Evolutionary conservation across 2,329 filamentous ascomycete genomes (phyloP).

Genomic region (Penicillium digitatum): DNA sequence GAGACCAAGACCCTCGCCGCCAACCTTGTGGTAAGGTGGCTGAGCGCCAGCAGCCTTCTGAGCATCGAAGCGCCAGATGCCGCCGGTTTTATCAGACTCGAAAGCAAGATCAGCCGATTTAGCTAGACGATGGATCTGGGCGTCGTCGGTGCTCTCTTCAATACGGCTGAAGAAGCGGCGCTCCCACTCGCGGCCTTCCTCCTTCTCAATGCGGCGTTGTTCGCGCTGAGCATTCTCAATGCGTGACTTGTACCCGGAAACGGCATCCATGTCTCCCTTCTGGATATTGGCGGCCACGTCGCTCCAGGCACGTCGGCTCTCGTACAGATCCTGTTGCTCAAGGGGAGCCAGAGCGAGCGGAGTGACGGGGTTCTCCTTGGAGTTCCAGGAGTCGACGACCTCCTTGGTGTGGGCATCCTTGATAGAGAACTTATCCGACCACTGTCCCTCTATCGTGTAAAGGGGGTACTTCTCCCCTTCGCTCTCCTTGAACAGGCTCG

Average conservation of each 20-base stretch:
- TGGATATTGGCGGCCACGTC: slow-evolving; percentile 78
- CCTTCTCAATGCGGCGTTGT: slow-evolving; percentile 67
- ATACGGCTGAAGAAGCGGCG: slow-evolving; percentile 69
- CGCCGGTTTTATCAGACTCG: slow-evolving; percentile 64
- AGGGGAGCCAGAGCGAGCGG: slow-evolving; percentile 68
- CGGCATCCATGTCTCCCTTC: slow-evolving; percentile 77
- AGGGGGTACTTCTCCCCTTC: slow-evolving; percentile 66
- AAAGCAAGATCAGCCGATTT: slow-evolving; percentile 43
- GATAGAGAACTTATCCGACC: slow-evolving; percentile 79
- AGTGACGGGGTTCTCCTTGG: slow-evolving; percentile 56
- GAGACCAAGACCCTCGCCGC: slow-evolving; percentile 40
- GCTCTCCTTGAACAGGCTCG: slow-evolving; percentile 65
- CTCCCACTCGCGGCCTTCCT: slow-evolving; percentile 74
- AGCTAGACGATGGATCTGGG: slow-evolving; percentile 42
- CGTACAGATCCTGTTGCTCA: slow-evolving; percentile 77
- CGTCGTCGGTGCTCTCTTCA: slow-evolving; percentile 35
- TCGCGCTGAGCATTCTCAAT: slow-evolving; percentile 87
- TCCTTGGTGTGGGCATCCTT: slow-evolving; percentile 59
- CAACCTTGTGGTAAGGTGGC: slow-evolving; percentile 43
- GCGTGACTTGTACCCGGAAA: slow-evolving; percentile 73
- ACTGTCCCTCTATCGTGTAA: slow-evolving; percentile 80
- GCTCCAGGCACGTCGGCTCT: slow-evolving; percentile 82
- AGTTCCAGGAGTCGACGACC: slow-evolving; percentile 58
- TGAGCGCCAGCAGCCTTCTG: slow-evolving; percentile 47
- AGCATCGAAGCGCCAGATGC: slow-evolving; percentile 66